phyloP scores from a whole-genome alignment of 345 rosid species.

The Angophora floribunda region DNA sequence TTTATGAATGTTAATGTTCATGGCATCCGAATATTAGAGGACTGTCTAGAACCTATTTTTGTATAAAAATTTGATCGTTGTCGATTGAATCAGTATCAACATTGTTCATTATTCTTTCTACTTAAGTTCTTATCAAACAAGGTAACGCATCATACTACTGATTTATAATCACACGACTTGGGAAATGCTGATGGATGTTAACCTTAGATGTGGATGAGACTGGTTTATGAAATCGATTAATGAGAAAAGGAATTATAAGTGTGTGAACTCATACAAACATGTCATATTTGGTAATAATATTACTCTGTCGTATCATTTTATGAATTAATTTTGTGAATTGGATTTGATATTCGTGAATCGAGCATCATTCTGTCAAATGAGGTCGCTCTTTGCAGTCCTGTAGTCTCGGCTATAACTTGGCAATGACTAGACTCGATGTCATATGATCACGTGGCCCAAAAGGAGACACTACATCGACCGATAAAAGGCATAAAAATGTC shows the following conservation, averaged over 20 bases:
- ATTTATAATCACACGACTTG: neutral
- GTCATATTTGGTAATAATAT: neutral
- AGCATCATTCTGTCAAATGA: neutral
- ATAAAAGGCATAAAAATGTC: neutral
- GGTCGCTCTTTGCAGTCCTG: neutral
- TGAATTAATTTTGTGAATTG: neutral
- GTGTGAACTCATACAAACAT: neutral
- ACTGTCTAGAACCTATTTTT: neutral
- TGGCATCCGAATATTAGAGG: neutral
- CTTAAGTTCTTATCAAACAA: neutral
- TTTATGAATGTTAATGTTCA: constrained; percentile 14
- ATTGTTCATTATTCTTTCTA: neutral
- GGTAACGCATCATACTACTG: neutral
- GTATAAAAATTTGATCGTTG: neutral
- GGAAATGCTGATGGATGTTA: neutral
- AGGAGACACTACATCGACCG: neutral
- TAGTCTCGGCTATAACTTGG: neutral
- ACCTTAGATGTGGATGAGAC: neutral
- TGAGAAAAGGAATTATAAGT: neutral
- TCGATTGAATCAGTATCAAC: neutral
- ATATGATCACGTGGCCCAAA: neutral
- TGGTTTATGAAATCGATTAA: neutral
- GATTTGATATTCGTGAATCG: neutral
- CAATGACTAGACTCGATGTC: neutral
- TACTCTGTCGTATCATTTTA: neutral